phyloP scores from a whole-genome alignment of 225 moss, liverwort and hornwort species.

The Pseudisothecium myosuroides region DNA sequence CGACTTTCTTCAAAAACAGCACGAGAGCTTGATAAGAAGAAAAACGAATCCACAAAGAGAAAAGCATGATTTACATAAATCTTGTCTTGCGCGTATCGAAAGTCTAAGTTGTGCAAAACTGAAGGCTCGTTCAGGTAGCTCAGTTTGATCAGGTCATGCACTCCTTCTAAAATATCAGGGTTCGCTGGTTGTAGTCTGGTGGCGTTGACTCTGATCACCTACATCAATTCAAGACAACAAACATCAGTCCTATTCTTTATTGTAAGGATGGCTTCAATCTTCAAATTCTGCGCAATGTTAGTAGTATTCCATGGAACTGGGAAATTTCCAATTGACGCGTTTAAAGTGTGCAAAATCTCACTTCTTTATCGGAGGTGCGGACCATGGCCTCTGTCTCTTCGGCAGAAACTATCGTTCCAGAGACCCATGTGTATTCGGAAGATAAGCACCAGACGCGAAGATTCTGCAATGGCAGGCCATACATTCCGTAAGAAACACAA shows the following conservation, averaged over 20 bases:
- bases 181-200: conserved; percentile 79
- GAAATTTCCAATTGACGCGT: not conserved
- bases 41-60: not conserved
- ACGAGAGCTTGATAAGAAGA: not conserved
- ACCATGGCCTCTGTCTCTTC: conserved; percentile 72
- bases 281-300: not conserved
- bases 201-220: conserved; percentile 67
- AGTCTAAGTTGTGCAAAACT: conserved; percentile 85
- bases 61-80: conserved; percentile 60
- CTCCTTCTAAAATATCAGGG: conserved; percentile 96
- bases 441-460: conserved; percentile 87
- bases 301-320: not conserved
- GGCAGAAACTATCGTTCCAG: conserved; percentile 64
- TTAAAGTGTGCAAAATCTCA: not conserved
- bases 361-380: conserved; percentile 66
- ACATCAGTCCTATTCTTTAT: not conserved
- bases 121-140: conserved; percentile 98
- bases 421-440: conserved; percentile 58
- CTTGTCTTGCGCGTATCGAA: conserved; percentile 73
- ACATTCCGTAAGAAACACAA: not conserved
- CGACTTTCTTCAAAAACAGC: not conserved
- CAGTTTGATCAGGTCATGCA: conserved; percentile 85
- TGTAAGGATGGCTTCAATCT: not conserved
- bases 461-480: conserved; percentile 45
- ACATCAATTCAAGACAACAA: not conserved